phyloP scores from a whole-genome alignment of 495 filamentous ascomycete species.

The Podospora australis region DNA sequence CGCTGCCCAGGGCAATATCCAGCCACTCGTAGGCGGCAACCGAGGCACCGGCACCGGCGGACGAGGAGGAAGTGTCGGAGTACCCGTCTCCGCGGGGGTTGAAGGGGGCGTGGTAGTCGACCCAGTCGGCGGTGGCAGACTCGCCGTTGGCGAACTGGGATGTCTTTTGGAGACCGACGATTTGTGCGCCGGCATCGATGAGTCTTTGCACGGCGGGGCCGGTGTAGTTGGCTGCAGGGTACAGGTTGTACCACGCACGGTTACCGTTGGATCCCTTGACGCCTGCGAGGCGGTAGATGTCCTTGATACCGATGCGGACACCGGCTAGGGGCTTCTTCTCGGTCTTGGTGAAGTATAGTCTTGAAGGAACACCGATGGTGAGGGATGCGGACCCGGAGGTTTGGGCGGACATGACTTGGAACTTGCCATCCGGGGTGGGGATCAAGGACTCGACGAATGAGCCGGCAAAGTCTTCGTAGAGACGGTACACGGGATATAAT shows the following conservation, averaged over 20 bases:
- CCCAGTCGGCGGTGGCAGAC: slow-evolving; percentile 47
- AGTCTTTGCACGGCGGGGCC: slow-evolving; percentile 47
- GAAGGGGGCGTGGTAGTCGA: slow-evolving; percentile 46
- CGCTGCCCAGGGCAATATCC: slow-evolving; percentile 45
- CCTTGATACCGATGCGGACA: slow-evolving; percentile 55
- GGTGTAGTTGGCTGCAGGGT: slow-evolving; percentile 39
- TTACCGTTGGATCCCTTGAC: slow-evolving; percentile 50
- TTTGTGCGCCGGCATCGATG: slow-evolving; percentile 51
- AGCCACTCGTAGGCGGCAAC: slow-evolving; percentile 50
- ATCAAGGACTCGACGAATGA: slow-evolving; percentile 33
- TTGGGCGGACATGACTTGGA: slow-evolving; percentile 31
- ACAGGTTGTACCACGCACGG: slow-evolving; percentile 50
- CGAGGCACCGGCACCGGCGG: slow-evolving; percentile 42
- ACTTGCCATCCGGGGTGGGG: slow-evolving; percentile 31
- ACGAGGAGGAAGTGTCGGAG: slow-evolving; percentile 41
- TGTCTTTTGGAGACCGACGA: slow-evolving; percentile 56
- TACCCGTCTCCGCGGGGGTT: slow-evolving; percentile 56
- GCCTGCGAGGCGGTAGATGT: slow-evolving; percentile 53
- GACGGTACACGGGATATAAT: slow-evolving; percentile 33
- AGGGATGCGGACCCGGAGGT: slow-evolving; percentile 22
- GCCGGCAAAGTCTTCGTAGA: slow-evolving; percentile 37
- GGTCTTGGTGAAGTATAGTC: slow-evolving; percentile 45
- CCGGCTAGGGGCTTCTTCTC: slow-evolving; percentile 40
- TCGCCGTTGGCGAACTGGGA: slow-evolving; percentile 56
- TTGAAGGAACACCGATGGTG: slow-evolving; percentile 43